Base-by-base conservation (phyloP, 192 early-diverging fungal species). In the Linnemannia exigua region DNA sequence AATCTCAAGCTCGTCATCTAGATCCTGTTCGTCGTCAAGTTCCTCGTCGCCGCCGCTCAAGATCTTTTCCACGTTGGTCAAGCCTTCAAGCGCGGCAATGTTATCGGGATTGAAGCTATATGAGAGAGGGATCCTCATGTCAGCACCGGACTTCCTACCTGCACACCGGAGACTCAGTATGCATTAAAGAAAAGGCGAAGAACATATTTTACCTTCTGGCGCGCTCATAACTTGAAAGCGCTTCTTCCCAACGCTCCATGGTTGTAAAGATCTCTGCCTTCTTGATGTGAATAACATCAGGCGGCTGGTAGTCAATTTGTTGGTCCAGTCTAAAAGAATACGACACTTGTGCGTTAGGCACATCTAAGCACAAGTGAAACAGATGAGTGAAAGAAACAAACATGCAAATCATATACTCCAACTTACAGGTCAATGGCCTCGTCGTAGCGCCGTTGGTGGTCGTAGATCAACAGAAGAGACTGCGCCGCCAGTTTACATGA, bases 371-470 rank as follows among this genome's bases (percentile, higher is more conserved):
- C 28, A 22, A 16, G 48, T 25, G 20, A 31, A 31, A 9, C n/a
- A 2, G 1, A 3, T 31, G 14, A 1, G 22, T n/a, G 11, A 8
- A n/a, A 2, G 12, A 12, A 31, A 15, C 28, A 2, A 15, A 14
- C 4, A 33, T 63, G 12, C 12, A 25, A 31, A 31, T 9, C 20
- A 37, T 33, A 22, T 36, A 38, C 5, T 16, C 46, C 44, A 50
- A 25, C 81, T 74, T 74, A 83, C 81, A 83, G 37, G 6, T 78
- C 46, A 69, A 83, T 72, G 22, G 76, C 76, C 3, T 77, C 71
- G 9, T 83, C 76, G 36, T 74, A 77, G 14, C 41, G 70, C 8
- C 66, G 44, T 28, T 77, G 75, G 15, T 51, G 50, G 6, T 73
- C 71, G 31, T 77, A 73, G 22, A 83, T 73, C 71, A 63, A 44